These are phyloP conservation scores for Pseudogymnoascus sp. DNA, from an alignment of 2,329 filamentous ascomycete species.

Conservation along the genomic window DNA sequence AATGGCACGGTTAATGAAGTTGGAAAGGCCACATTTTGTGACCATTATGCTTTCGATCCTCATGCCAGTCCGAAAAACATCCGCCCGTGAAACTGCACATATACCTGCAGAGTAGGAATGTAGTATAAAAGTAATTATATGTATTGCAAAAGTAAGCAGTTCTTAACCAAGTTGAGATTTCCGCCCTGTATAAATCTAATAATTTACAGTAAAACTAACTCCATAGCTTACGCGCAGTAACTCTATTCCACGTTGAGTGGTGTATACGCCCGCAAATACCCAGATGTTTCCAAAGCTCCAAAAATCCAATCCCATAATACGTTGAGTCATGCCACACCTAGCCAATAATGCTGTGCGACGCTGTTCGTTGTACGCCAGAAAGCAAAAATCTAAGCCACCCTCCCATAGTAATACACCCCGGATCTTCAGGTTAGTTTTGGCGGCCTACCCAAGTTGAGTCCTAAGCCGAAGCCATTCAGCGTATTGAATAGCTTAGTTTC, in stretches of 20 bases:
- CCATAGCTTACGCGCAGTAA: not conserved
- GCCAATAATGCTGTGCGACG: not conserved
- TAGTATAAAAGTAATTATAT: not conserved
- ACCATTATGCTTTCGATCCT: not conserved
- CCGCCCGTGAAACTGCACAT: not conserved
- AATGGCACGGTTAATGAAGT: not conserved
- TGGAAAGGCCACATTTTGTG: not conserved
- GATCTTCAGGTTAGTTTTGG: not conserved
- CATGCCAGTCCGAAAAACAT: not conserved
- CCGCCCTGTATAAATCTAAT: not conserved
- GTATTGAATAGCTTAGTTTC: slow-evolving; percentile 51
- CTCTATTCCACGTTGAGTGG: slow-evolving; percentile 8
- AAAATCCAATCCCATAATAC: not conserved
- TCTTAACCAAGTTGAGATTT: not conserved
- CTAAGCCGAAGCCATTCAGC: slow-evolving; percentile 14
- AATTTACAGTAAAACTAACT: not conserved
- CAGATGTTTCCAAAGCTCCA: not conserved
- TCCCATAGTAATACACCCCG: not conserved
- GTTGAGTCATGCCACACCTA: not conserved
- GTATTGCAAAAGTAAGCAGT: not conserved
- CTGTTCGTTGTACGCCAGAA: not conserved
- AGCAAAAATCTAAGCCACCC: not conserved
- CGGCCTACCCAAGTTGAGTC: not conserved
- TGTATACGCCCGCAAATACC: not conserved
- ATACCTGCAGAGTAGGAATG: too few species aligned